Conservation (phyloP, 805 yeast species). For the Barnettozyma siamensis region DNA sequence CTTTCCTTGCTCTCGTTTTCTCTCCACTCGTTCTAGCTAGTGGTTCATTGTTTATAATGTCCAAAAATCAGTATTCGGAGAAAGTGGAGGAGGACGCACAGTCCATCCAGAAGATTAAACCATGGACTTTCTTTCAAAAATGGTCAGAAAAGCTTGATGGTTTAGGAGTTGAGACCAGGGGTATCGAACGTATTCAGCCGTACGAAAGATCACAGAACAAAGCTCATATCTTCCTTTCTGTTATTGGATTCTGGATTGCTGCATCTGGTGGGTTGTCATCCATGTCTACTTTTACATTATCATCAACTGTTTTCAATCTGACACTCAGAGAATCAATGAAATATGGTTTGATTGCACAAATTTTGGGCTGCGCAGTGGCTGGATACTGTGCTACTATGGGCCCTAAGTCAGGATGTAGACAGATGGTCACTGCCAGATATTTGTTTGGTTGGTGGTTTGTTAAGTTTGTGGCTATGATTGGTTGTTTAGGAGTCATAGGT, state of each 20-base stretch:
- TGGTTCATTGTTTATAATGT: slow-evolving; percentile 1
- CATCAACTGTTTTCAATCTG: slow-evolving; percentile 64
- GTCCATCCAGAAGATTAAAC: slow-evolving; percentile 11
- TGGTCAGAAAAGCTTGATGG: slow-evolving; percentile 46
- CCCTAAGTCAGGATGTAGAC: slow-evolving; percentile 84
- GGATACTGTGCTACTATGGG: slow-evolving; percentile 86
- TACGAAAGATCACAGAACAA: slow-evolving; percentile 48
- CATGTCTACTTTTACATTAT: slow-evolving; percentile 76
- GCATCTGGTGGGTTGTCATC: slow-evolving; percentile 88
- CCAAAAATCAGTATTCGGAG: slow-evolving; percentile 6
- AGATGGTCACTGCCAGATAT: slow-evolving; percentile 77
- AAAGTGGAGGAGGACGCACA: slow-evolving; percentile 2
- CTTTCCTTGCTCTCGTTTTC: too few species aligned
- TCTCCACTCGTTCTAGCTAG: too few species aligned
- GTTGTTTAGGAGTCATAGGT: slow-evolving; percentile 76
- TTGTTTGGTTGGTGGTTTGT: slow-evolving; percentile 86
- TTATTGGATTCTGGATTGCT: slow-evolving; percentile 74
- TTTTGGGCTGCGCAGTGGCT: slow-evolving; percentile 69
- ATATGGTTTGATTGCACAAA: slow-evolving; percentile 57
- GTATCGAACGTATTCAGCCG: slow-evolving; percentile 71
- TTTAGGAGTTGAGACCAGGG: slow-evolving; percentile 67
- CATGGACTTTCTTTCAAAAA: slow-evolving; percentile 19
- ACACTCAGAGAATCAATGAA: slow-evolving; percentile 61
- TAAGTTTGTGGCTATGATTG: slow-evolving; percentile 63
- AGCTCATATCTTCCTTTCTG: slow-evolving; percentile 35